These are phyloP conservation scores for Cryphonectria radicalis DNA, from an alignment of 2,329 filamentous ascomycete genomes.

Conservation along the genomic window DNA sequence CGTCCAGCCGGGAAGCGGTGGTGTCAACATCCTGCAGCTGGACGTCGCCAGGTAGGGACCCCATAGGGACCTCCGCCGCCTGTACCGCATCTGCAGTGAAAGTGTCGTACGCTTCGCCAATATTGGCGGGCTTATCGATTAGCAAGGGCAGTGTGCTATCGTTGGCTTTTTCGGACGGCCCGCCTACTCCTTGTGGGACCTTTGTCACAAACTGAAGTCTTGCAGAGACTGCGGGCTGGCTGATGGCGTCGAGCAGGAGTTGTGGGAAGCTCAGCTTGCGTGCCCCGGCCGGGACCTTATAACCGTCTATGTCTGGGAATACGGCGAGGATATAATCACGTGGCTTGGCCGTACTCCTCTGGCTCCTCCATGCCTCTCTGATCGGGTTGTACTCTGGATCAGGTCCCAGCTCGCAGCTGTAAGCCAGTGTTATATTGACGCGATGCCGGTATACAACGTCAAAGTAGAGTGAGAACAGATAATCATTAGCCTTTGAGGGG, in stretches of 20 bases:
- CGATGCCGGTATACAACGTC: neutral
- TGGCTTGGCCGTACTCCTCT: neutral
- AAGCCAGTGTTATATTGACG: neutral
- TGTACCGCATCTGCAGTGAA: neutral
- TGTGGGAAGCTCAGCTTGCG: neutral
- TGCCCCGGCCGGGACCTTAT: neutral
- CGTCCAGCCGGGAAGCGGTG: neutral
- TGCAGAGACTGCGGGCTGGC: neutral
- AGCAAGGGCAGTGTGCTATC: neutral
- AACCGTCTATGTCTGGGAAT: neutral
- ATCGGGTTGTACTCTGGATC: neutral
- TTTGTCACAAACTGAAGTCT: neutral
- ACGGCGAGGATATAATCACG: neutral
- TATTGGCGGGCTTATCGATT: neutral
- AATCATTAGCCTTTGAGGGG: neutral
- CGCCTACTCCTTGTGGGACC: neutral
- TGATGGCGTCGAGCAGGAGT: neutral
- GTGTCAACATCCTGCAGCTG: neutral
- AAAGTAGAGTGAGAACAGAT: neutral
- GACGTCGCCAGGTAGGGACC: neutral
- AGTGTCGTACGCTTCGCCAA: neutral
- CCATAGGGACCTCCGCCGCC: neutral
- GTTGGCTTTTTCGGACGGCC: neutral
- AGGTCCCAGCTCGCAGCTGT: neutral
- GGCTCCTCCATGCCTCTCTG: neutral